Conservation (phyloP, 129 eudicot genomes). For the Tagetes patula region DNA sequence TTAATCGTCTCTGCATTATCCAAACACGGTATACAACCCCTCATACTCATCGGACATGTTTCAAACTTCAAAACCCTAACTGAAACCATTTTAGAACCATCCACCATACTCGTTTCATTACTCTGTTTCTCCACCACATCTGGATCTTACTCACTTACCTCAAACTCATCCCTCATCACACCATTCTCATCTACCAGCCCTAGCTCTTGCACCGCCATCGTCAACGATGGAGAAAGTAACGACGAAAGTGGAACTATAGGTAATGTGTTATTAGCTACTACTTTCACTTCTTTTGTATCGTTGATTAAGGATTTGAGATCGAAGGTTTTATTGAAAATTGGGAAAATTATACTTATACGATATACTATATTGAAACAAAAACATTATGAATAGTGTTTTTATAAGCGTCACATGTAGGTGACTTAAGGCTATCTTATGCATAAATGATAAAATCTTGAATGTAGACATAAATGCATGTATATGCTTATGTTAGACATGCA, state of each 20-base stretch:
- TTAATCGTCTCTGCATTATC: no score
- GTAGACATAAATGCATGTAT: no score
- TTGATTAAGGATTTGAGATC: constrained; percentile 46
- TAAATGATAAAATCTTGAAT: no score
- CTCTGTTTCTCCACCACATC: constrained; percentile 59
- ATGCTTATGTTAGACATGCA: no score
- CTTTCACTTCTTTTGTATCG: constrained; percentile 34
- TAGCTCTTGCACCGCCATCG: constrained; percentile 56
- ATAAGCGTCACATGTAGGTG: no score
- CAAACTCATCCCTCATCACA: constrained; percentile 72
- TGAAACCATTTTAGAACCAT: constrained; percentile 29
- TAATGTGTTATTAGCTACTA: constrained; percentile 19
- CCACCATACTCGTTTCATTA: constrained; percentile 42
- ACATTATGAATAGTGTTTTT: no score
- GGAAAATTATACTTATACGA: constrained; percentile 33
- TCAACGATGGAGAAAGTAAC: not conserved
- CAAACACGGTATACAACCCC: no score
- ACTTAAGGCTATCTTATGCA: no score
- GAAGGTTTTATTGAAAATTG: constrained; percentile 51
- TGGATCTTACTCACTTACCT: constrained; percentile 76
- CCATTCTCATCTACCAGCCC: constrained; percentile 88
- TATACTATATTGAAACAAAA: no score
- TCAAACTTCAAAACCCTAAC: constrained; percentile 61
- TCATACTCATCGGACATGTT: constrained; percentile 53
- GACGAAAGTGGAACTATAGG: constrained; percentile 18